Conservation (phyloP, 2,329 filamentous ascomycete genomes). For the Claviceps monticola region DNA sequence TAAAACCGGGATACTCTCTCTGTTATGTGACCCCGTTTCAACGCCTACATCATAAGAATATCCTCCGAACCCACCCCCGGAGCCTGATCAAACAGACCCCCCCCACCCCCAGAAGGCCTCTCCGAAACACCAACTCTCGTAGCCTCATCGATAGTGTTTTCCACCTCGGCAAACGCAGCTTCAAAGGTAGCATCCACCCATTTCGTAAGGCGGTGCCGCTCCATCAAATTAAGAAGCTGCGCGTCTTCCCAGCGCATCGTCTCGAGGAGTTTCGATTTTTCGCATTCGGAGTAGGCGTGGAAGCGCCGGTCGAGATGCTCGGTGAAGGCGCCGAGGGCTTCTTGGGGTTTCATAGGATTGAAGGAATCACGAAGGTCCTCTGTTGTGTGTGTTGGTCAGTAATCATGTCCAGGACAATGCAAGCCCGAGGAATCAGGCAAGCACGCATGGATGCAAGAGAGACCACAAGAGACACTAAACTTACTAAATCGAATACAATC, state of each 20-base stretch:
- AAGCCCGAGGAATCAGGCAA: no score
- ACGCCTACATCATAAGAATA: background rate
- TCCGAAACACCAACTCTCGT: slow-evolving; percentile 9
- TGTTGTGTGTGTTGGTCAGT: slow-evolving; percentile 17
- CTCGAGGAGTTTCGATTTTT: slow-evolving; percentile 52
- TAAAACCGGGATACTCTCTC: no score
- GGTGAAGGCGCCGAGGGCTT: slow-evolving; percentile 45
- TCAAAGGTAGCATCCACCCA: slow-evolving; percentile 40
- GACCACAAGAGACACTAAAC: slow-evolving; percentile 13
- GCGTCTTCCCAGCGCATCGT: slow-evolving; percentile 62
- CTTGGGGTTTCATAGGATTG: slow-evolving; percentile 34
- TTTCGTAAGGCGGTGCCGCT: slow-evolving; percentile 53
- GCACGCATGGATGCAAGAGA: background rate
- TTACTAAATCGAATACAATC: slow-evolving; percentile 53
- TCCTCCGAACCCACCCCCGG: background rate
- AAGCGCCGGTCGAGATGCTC: slow-evolving; percentile 49
- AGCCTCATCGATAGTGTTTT: slow-evolving; percentile 18
- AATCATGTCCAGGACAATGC: background rate
- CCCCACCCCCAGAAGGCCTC: no score
- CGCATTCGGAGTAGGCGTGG: slow-evolving; percentile 44
- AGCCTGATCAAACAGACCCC: background rate
- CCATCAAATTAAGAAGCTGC: slow-evolving; percentile 45
- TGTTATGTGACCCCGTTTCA: no score
- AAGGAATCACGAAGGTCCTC: slow-evolving; percentile 29
- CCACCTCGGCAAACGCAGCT: slow-evolving; percentile 22